These are phyloP conservation scores for Paecilomyces variotii DNA, from an alignment of 2,329 filamentous ascomycete genomes.

Conservation along the genomic window DNA sequence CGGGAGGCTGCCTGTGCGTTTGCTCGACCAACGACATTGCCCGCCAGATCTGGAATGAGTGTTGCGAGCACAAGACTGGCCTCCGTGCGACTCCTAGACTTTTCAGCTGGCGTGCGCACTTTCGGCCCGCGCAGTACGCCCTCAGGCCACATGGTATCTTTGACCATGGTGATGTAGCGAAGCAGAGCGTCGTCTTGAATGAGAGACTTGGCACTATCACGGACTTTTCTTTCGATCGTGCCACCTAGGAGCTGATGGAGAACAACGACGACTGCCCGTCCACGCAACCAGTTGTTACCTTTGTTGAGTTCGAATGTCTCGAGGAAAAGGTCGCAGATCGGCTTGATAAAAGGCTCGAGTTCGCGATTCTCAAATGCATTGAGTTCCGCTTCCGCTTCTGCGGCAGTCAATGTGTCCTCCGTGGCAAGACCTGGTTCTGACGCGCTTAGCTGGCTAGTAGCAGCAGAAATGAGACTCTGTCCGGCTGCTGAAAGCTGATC, in stretches of 20 bases:
- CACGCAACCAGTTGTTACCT: conserved; percentile 94
- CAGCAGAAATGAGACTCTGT: conserved; percentile 62
- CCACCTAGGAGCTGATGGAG: conserved; percentile 91
- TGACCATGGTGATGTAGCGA: conserved; percentile 65
- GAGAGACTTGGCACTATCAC: conserved; percentile 68
- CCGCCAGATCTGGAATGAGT: conserved; percentile 81
- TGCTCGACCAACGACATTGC: conserved; percentile 81
- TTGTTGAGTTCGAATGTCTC: conserved; percentile 91
- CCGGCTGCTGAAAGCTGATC: conserved; percentile 90
- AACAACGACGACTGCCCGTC: conserved; percentile 89
- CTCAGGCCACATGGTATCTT: conserved; percentile 70
- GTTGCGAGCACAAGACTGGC: conserved; percentile 84
- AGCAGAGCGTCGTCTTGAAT: conserved; percentile 71
- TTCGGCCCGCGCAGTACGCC: conserved; percentile 40
- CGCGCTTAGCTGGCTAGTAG: conserved; percentile 42
- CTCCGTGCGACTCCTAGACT: conserved; percentile 72
- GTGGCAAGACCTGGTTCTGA: conserved; percentile 42
- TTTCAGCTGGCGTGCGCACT: conserved; percentile 62
- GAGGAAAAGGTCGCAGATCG: conserved; percentile 94
- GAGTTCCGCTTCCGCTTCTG: conserved; percentile 86
- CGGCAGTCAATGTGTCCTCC: conserved; percentile 44
- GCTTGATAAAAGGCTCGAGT: conserved; percentile 91
- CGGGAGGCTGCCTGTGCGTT: conserved; percentile 89
- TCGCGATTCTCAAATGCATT: conserved; percentile 88
- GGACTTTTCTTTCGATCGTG: conserved; percentile 90